Conservation (phyloP, 179 eudicot species). For the Nepenthes alata region DNA sequence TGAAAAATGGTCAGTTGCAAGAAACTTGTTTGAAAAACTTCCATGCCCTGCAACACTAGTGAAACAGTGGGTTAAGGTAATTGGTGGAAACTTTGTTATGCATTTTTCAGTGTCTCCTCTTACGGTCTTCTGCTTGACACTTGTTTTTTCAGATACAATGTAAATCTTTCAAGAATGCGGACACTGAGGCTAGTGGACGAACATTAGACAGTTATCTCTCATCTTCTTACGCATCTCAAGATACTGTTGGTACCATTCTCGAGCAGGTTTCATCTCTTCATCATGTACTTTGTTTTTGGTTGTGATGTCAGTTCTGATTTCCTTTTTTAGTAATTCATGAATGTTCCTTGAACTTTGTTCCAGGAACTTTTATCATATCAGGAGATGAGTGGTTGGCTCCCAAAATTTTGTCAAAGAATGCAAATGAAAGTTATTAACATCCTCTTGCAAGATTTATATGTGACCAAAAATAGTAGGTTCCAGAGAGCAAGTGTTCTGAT, state of each 20-base stretch:
- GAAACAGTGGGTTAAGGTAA: constrained; percentile 84
- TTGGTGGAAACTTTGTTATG: constrained; percentile 3
- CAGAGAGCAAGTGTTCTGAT: constrained; percentile 44
- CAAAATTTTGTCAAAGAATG: constrained; percentile 51
- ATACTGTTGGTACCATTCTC: constrained; percentile 34
- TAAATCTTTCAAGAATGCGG: constrained; percentile 26
- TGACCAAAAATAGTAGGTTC: constrained; percentile 24
- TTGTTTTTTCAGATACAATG: constrained; percentile 42
- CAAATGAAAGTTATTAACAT: constrained; percentile 41
- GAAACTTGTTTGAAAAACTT: constrained; percentile 30
- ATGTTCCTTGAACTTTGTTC: constrained; percentile 9
- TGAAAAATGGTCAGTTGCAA: constrained; percentile 60
- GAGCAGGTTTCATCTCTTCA: constrained; percentile 57
- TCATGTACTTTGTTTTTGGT: constrained; percentile 1
- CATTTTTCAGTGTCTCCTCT: constrained; percentile 2
- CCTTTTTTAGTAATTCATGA: not conserved
- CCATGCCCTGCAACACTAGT: constrained; percentile 56
- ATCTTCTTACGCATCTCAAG: constrained; percentile 24
- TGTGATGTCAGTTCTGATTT: not conserved
- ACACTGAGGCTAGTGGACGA: constrained; percentile 18
- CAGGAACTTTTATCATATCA: constrained; percentile 72
- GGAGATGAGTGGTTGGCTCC: constrained; percentile 38
- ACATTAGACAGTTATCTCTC: constrained; percentile 34
- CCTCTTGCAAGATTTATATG: constrained; percentile 49
- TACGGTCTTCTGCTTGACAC: constrained; percentile 12